Base-by-base conservation (phyloP, 192 early-diverging fungal genomes). In the Martensiomyces pterosporus region DNA sequence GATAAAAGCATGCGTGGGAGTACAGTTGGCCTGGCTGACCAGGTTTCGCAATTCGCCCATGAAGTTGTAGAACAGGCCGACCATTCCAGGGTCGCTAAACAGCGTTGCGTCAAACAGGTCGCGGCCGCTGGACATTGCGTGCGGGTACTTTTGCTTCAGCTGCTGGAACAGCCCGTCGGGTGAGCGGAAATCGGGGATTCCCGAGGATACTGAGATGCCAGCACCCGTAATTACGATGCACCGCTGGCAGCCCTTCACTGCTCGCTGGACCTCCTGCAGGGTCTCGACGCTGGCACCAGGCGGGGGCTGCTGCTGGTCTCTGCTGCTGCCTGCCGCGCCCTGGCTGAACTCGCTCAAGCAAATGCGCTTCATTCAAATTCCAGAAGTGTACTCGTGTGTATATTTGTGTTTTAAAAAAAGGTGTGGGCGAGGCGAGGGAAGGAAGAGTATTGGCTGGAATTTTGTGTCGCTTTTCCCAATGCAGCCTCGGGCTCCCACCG, bases 131-230 rank as follows among this genome's bases (percentile, higher is more conserved):
- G 46, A 86, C 76, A 46, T 93, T 37, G 36, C 87, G 68, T 52
- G 86, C 1, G 86, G 86, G 49, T 82, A 85, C 38, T 64, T 89
- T 70, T 84, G 82, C 18, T 90, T 84, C 18, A 69, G 67, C 35
- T 92, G 77, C 14, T 84, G 78, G 46, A 95, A 98, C 18, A 98
- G 88, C 5, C 95, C 95, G 22, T 86, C 83, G 24, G 90, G 82
- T 9, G 93, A 96, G 52, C 95, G 84, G 47, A 98, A 98, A 50
- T 98, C 96, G 12, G 96, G 96, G 40, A 98, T 95, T 17, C 93
- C 95, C 18, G 91, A 96, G 5, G 90, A 92, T 0, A 96, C 93
- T 0, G 93, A 96, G 9, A 88, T 85, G 22, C 92, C 89, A 3
- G 90, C 90, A 17, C 70, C 70, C 1, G 70, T 74, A 35, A 74